A percentile compares a stretch with the other conserved stretches of the same genome.
Conservation (phyloP, 2,329 filamentous ascomycete genomes). For the Penicillium sp. region DNA sequence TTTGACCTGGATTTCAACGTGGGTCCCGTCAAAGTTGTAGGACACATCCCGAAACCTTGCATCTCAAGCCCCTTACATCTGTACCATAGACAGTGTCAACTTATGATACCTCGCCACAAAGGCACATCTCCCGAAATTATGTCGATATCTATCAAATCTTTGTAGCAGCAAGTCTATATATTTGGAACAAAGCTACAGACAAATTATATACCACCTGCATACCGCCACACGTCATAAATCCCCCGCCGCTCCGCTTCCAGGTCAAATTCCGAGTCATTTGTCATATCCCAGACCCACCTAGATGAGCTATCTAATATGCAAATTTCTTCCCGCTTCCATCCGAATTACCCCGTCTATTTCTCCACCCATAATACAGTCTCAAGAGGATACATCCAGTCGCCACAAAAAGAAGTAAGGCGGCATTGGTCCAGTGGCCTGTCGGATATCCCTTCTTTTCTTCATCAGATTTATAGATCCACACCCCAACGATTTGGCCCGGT, state of each 20-base stretch:
- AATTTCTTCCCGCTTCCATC: constrained; percentile 23
- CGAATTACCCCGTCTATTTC: constrained; percentile 35
- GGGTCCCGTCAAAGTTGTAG: too few species aligned
- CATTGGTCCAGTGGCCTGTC: constrained; percentile 70
- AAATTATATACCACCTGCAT: too few species aligned
- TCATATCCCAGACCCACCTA: constrained; percentile 1
- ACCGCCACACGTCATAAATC: neutral
- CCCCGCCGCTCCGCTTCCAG: neutral
- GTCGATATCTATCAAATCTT: too few species aligned
- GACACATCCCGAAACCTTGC: too few species aligned
- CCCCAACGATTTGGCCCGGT: constrained; percentile 69
- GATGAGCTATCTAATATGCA: constrained; percentile 25
- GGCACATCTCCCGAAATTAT: too few species aligned
- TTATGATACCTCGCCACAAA: too few species aligned
- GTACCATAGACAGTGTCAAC: too few species aligned
- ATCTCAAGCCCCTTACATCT: too few species aligned
- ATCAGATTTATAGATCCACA: constrained; percentile 71
- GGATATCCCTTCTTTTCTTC: constrained; percentile 65
- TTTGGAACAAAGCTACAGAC: too few species aligned
- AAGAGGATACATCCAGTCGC: constrained; percentile 56
- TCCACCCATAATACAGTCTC: constrained; percentile 57
- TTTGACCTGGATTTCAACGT: too few species aligned
- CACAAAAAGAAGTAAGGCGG: constrained; percentile 61
- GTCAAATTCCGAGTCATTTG: neutral
- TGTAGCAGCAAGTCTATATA: too few species aligned